Base-by-base conservation (phyloP, 1,139 yeast species). In the Zygosaccharomyces sapae region DNA sequence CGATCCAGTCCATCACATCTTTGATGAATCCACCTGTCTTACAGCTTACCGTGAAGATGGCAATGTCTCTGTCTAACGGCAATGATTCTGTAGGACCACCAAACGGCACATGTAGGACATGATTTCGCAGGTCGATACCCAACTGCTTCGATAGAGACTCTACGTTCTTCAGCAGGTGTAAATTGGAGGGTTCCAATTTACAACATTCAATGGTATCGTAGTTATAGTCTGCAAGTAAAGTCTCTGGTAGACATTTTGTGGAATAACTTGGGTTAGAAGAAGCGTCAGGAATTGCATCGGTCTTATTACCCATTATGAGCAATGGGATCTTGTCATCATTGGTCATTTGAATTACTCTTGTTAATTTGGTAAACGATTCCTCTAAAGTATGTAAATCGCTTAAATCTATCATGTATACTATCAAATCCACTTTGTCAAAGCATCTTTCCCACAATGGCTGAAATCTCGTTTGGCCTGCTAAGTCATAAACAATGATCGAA, bases 331-430 rank as follows among this genome's bases (percentile, higher is more conserved):
- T 44, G 18, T 55, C 56, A 22, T 38, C 49, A 40, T 54, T 53
- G 13, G 58, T 54, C 41, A 51, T 46, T 27, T 49, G 47, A 29
- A 55, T 49, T 12, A 53, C 54, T 27, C 49, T 49, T 8, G 48
- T 50, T 8, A 56, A 41, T 33, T 48, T 51, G 13, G 33, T 30
- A 38, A 52, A 51, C n/a, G 55, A 44, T 34, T 48, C 48, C 8
- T 45, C 48, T 45, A 57, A 51, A 38, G 36, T 44, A 16, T 49
- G 49, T 31, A 50, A 19, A 43, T 56, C 59, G 35, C 57, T 52
- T 41, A 56, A 45, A 47, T 57, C 57, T 45, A 58, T 38, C 55
- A 58, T 47, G 53, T 52, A 52, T 37, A 59, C 48, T 33, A 59
- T 48, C 38, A 59, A 51, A 48, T 56, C 57, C 34, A 52, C 55